Evolutionary conservation across 352 stramenopile species (phyloP).

Genomic region (Pythium diclinum): DNA sequence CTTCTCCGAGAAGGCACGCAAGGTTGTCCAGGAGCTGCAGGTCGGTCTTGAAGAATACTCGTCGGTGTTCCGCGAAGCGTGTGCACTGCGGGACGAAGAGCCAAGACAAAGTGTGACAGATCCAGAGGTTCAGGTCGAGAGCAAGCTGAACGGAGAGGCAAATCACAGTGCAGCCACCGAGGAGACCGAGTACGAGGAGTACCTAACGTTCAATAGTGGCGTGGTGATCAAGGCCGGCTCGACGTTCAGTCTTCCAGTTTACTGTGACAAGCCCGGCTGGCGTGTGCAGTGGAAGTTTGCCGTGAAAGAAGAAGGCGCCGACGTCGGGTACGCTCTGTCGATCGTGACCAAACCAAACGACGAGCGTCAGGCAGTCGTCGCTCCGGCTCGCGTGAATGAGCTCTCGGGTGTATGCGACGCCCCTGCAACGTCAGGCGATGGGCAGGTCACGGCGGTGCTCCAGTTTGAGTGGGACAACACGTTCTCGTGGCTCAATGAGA

Average conservation of each 20-base stretch:
- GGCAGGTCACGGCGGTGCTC: constrained; percentile 37
- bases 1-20: constrained; percentile 40
- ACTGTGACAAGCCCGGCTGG: constrained; percentile 56
- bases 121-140: background rate
- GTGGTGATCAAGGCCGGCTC: constrained; percentile 78
- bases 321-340: constrained; percentile 54
- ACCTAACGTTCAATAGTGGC: constrained; percentile 65
- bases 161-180: background rate
- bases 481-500: constrained; percentile 84
- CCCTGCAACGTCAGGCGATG: background rate
- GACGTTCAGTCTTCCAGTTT: constrained; percentile 64
- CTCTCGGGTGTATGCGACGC: constrained; percentile 52
- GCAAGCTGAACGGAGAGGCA: background rate
- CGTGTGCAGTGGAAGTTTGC: constrained; percentile 82
- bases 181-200: constrained; percentile 53
- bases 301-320: constrained; percentile 63
- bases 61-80: constrained; percentile 56
- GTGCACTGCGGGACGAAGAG: constrained; percentile 44
- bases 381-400: constrained; percentile 47
- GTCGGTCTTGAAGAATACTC: constrained; percentile 55
- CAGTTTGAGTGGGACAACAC: constrained; percentile 80
- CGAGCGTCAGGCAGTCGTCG: constrained; percentile 31
- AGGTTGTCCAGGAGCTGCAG: constrained; percentile 48
- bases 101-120: background rate
- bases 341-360: constrained; percentile 10